phyloP scores from a whole-genome alignment of 257 asterid species.

The Prunella vulgaris region DNA sequence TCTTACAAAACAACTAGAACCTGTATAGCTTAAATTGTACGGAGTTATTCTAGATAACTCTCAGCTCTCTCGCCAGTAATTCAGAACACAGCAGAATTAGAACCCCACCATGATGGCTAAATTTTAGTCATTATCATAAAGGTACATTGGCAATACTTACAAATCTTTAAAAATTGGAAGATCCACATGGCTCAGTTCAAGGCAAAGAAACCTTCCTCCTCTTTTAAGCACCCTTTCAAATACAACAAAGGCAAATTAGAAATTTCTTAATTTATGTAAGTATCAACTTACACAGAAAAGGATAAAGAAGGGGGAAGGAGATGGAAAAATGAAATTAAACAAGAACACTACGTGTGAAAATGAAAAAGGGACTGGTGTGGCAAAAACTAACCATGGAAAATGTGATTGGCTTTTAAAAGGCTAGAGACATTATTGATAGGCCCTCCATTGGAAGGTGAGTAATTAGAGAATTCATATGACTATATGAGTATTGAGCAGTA shows the following conservation, averaged over 20 bases:
- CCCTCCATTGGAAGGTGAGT: neutral
- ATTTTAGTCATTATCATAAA: neutral
- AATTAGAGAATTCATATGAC: neutral
- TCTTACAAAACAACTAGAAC: too few relatives aligned
- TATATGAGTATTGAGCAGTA: neutral
- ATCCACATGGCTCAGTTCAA: slow-evolving; percentile 90
- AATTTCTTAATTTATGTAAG: neutral
- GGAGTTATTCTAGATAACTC: neutral
- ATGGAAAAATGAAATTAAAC: neutral
- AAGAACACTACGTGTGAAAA: neutral
- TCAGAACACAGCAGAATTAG: neutral
- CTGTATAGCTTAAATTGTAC: neutral
- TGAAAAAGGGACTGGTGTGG: neutral
- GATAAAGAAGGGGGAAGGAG: neutral
- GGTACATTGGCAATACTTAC: slow-evolving; percentile 44
- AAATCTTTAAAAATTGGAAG: slow-evolving; percentile 65
- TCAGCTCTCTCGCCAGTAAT: neutral
- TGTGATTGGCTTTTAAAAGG: neutral
- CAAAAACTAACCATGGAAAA: neutral
- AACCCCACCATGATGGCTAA: neutral
- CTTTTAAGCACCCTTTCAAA: slow-evolving; percentile 76
- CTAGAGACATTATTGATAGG: neutral
- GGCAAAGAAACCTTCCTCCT: slow-evolving; percentile 98
- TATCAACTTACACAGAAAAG: neutral
- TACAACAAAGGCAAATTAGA: neutral